Evolutionary conservation across 805 yeast species (phyloP).

Genomic region (Ogataea siamensis): DNA sequence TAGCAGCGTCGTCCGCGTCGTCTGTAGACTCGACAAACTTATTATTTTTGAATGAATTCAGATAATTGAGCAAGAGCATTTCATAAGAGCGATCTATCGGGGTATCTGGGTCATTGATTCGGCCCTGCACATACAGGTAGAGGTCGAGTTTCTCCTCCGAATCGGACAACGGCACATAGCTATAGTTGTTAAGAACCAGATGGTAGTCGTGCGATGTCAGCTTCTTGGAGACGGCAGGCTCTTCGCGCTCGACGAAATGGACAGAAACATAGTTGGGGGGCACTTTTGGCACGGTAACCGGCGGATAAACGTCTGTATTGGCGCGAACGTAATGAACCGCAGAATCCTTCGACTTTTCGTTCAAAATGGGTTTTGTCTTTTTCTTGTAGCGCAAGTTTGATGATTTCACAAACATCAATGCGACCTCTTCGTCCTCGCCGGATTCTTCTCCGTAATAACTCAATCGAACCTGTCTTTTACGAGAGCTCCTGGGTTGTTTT

Average conservation of each 20-base stretch:
- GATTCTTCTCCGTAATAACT: slow-evolving; percentile 22
- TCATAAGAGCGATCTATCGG: slow-evolving; percentile 9
- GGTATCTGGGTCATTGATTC: slow-evolving; percentile 11
- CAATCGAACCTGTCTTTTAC: slow-evolving; percentile 14
- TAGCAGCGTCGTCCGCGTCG: not conserved
- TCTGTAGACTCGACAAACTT: slow-evolving; percentile 14
- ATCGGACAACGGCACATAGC: slow-evolving; percentile 11
- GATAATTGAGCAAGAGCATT: slow-evolving; percentile 3
- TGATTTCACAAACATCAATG: slow-evolving; percentile 11
- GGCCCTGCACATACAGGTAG: slow-evolving; percentile 20
- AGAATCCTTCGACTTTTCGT: not conserved
- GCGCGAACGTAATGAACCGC: slow-evolving; percentile 8
- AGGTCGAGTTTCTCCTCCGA: slow-evolving; percentile 13
- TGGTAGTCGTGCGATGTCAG: slow-evolving; percentile 13
- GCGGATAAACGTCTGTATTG: not conserved
- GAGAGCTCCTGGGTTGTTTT: not conserved
- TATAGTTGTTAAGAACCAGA: slow-evolving; percentile 14
- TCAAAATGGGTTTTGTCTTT: not conserved
- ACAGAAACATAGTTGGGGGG: slow-evolving; percentile 1
- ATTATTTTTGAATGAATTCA: slow-evolving; percentile 14
- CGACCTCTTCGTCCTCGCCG: slow-evolving; percentile 1
- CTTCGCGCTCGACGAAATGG: slow-evolving; percentile 1
- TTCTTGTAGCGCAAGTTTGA: slow-evolving; percentile 13
- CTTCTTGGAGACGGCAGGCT: not conserved
- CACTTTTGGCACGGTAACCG: not conserved